Evolutionary conservation across 2,329 filamentous ascomycete genomes (phyloP), one percentile per base, ranked within the genome.

Genomic region (Dryadomyces quercivorus): DNA sequence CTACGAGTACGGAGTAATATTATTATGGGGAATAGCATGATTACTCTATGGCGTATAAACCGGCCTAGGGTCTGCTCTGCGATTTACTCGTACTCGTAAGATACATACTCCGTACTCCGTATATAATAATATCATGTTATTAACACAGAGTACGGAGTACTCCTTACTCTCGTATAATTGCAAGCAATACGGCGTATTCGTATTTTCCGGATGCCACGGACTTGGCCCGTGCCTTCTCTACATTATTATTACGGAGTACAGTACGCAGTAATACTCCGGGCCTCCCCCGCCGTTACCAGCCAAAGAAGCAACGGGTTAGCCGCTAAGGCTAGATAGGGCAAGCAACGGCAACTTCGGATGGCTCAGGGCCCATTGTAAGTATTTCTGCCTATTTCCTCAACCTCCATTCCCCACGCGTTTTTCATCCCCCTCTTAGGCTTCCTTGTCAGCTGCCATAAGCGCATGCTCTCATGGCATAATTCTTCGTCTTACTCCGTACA

Each of bases 321-420:
- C 48, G 18, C 48, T 50, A 50, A 15, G 31, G 20, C 48, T 13
- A 50, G 48, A 38, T 21, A 15, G 48, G 48, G 13, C 48, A 38
- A 34, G 34, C 34, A 31, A 50, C 48, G 48, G 48, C 48, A 50
- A 50, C 48, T 22, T 40, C 48, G 48, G 48, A 50, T 40, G 36
- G 6, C 36, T 40, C 15, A 40, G 10, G 36, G 10, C 36, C 36
- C 48, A 50, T 40, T 18, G 15, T 5, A 15, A 20, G 3, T 50
- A 15, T 34, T 42, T 21, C 38, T 13, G 31, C 9, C 44, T 22
- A 22, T 46, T 46, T 49, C 31, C 31, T 49, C 16, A 20, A 18
- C n/a, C 12, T n/a, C n/a, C 7, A 21, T 38, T 38, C 16, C 26
- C 31, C 22, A 20, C 31, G 31, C 26, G 20, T 49, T 31, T 31